These are phyloP conservation scores for Chlorella sp. DNA, from an alignment of 139 green algal species.

Conservation along the genomic window DNA sequence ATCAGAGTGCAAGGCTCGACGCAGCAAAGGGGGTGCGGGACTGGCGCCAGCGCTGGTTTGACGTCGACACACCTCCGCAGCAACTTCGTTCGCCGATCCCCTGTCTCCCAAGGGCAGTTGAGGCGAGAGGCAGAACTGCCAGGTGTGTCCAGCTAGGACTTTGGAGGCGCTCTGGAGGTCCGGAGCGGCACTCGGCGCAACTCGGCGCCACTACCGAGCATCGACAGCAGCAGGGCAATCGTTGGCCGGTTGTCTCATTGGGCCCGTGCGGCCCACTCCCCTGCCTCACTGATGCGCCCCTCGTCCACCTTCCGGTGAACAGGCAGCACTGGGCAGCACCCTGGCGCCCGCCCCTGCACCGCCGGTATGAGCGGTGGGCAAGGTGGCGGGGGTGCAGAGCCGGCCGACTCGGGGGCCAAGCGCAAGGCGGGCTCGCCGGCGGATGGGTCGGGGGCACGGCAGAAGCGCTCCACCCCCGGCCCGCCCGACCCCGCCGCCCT, in stretches of 20 bases:
- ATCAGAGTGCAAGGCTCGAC: background rate
- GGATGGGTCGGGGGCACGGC: background rate
- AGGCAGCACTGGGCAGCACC: background rate
- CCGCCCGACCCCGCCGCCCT: background rate
- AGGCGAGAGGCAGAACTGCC: background rate
- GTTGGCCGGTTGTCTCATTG: too few relatives aligned
- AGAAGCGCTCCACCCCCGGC: slow-evolving; percentile 5
- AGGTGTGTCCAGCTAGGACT: too few relatives aligned
- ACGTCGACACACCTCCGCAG: background rate
- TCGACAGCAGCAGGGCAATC: too few relatives aligned
- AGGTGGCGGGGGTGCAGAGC: too few relatives aligned
- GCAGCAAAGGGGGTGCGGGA: too few relatives aligned
- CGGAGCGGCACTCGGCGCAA: background rate
- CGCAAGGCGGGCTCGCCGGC: slow-evolving; percentile 15
- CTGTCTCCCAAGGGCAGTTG: background rate
- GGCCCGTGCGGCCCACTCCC: background rate
- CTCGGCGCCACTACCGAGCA: background rate
- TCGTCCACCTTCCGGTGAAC: background rate
- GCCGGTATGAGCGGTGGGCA: background rate
- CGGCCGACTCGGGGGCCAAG: background rate
- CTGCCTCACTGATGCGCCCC: background rate
- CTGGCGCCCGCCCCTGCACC: background rate
- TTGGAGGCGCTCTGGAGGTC: background rate
- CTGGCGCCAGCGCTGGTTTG: background rate
- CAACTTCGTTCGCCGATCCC: too few relatives aligned